Conservation (phyloP, 768 basidiomycete genomes). For the Termitomyces eurrhizus region DNA sequence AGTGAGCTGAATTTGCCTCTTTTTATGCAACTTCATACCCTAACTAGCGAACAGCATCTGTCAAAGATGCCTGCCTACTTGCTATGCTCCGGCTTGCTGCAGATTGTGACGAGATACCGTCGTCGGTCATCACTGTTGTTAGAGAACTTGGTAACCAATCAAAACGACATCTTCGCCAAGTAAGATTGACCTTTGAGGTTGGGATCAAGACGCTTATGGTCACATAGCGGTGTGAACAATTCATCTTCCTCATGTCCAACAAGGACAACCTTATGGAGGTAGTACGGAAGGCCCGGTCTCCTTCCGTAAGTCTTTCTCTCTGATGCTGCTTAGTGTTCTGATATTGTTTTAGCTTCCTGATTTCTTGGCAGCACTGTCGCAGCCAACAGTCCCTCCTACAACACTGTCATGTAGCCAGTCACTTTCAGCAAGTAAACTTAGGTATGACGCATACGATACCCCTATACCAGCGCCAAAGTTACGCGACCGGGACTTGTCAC, state of each 20-base stretch:
- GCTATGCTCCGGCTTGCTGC: conserved; percentile 66
- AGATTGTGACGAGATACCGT: conserved; percentile 52
- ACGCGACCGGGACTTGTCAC: conserved; percentile 25
- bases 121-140: conserved; percentile 39
- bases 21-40: conserved; percentile 1
- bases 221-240: conserved; percentile 67
- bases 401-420: conserved; percentile 18
- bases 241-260: conserved; percentile 45
- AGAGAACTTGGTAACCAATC: conserved; percentile 37
- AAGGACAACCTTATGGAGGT: conserved; percentile 43
- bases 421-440: conserved; percentile 44
- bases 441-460: conserved; percentile 68
- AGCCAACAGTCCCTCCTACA: conserved; percentile 14
- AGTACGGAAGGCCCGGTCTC: conserved; percentile 43
- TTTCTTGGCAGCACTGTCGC: conserved; percentile 47
- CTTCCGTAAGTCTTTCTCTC: conserved; percentile 43
- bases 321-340: background rate
- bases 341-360: conserved; percentile 58
- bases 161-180: conserved; percentile 55
- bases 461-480: conserved; percentile 51
- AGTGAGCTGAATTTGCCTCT: conserved; percentile 31
- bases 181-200: conserved; percentile 24
- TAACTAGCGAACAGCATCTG: conserved; percentile 43
- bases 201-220: conserved; percentile 5
- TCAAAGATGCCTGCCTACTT: conserved; percentile 71